Evolutionary conservation across 2,329 filamentous ascomycete genomes (phyloP), one percentile per base, ranked within the genome.

Genomic region (Orbilia blumenaviensis): DNA sequence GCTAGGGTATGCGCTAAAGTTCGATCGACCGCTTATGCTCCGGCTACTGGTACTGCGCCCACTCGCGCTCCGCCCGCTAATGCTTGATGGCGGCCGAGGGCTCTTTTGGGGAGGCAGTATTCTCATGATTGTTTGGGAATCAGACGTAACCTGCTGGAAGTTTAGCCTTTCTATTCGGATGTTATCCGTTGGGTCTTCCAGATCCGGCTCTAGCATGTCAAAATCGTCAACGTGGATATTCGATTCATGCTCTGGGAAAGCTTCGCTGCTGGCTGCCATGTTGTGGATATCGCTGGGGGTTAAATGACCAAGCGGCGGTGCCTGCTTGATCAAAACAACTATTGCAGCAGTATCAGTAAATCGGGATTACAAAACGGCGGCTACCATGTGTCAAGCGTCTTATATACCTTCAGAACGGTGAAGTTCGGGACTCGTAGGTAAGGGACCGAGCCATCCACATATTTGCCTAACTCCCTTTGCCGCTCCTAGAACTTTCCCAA

Each of bases 401-500:
- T 14, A 16, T 41, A 38, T 71, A 77, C 73, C 66, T 82, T 93
- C 89, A 1, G 89, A 89, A 38, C 88, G 87, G 56, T 85, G 86
- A 2, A 93, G 86, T 81, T 92, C 90, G 2, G 85, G 84, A 1
- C 90, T 90, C 21, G 89, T 89, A 6, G 89, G 87, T 29, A 89
- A 90, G 1, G 91, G 91, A 0, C 91, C 91, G 41, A 93, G 85
- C 91, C 91, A 93, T 23, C 91, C 91, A 46, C 88, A 90, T 18
- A 91, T 86, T 66, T 90, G 87, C 78, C 87, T 88, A 79, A 91
- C 92, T 0, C 90, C 92, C 23, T 90, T 89, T 41, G 89, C 90
- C 23, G 84, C 84, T 1, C 85, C 84, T 6, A 93, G 84, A 1
- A 93, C 91, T 80, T 92, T 93, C 38, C 91, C 91, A 1, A 93